Evolutionary conservation across 2,329 filamentous ascomycete genomes (phyloP).

Genomic region (Neonectria coccinea): DNA sequence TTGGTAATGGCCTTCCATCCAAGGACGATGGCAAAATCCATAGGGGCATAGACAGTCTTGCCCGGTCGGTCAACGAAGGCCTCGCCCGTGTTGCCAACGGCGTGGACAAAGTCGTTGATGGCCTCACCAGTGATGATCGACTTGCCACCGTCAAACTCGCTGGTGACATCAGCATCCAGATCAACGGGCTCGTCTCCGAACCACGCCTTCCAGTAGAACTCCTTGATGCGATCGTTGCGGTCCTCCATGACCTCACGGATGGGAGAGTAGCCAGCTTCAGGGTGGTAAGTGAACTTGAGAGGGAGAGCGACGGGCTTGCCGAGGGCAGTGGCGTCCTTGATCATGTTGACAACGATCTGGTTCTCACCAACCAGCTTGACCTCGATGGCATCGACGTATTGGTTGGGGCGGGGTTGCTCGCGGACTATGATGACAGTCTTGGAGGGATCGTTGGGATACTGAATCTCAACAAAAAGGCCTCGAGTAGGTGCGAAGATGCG

Average conservation of each 20-base stretch:
- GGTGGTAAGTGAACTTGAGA: conserved; percentile 91
- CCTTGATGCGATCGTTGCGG: conserved; percentile 98
- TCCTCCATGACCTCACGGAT: conserved; percentile 96
- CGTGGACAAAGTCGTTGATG: conserved; percentile 99
- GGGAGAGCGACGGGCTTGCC: conserved; percentile 85
- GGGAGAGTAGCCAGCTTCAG: conserved; percentile 96
- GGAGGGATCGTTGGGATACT: conserved; percentile 81
- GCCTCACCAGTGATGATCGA: conserved; percentile 89
- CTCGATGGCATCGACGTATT: conserved; percentile 89
- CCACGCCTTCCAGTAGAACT: conserved; percentile 99
- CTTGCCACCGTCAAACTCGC: conserved; percentile 89
- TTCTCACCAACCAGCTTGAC: conserved; percentile 80
- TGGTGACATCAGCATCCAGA: conserved; percentile 85
- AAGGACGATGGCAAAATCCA: conserved; percentile 99
- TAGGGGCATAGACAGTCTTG: conserved; percentile 93
- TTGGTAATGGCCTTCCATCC: conserved; percentile 99
- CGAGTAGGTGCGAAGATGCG: conserved; percentile 88
- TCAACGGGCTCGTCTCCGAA: conserved; percentile 89
- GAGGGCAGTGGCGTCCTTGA: conserved; percentile 91
- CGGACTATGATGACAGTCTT: conserved; percentile 89
- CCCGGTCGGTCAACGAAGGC: conserved; percentile 96
- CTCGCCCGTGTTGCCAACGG: conserved; percentile 96
- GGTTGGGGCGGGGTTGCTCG: conserved; percentile 87
- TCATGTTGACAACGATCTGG: conserved; percentile 88
- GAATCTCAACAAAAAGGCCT: conserved; percentile 90